Percentiles rank a stretch among this genome's conserved stretches.
Conservation (phyloP, 1,139 yeast genomes). For the Suhomyces bokatorum region DNA sequence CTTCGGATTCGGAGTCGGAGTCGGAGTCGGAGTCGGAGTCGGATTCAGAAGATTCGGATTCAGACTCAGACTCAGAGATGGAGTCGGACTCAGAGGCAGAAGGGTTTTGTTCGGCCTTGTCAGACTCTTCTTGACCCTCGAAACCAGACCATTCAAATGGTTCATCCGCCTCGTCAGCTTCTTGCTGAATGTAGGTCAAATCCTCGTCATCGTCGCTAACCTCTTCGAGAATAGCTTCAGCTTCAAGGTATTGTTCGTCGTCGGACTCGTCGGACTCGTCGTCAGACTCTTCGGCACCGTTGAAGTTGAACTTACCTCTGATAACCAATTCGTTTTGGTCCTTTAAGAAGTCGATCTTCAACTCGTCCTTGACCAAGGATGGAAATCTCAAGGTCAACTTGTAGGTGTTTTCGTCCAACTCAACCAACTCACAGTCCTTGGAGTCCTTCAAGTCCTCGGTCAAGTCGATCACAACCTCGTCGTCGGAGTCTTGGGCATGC, state of each 20-base stretch:
- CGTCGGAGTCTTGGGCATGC: constrained; percentile 26
- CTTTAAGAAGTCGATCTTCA: constrained; percentile 44
- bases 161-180: constrained; percentile 12
- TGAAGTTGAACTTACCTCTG: constrained; percentile 44
- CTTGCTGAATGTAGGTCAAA: constrained; percentile 11
- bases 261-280: background rate
- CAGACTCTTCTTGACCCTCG: constrained; percentile 14
- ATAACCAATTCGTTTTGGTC: constrained; percentile 45
- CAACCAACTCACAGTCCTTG: constrained; percentile 47
- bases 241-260: constrained; percentile 6
- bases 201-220: constrained; percentile 12
- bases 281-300: constrained; percentile 21
- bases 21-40: constrained; percentile 18
- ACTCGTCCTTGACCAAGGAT: constrained; percentile 44
- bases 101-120: constrained; percentile 9
- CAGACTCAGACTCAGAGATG: constrained; percentile 18
- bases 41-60: constrained; percentile 14
- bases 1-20: constrained; percentile 32
- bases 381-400: constrained; percentile 48
- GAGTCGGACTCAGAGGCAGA: constrained; percentile 14
- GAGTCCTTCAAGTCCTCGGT: constrained; percentile 45
- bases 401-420: constrained; percentile 42
- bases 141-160: constrained; percentile 17
- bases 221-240: constrained; percentile 12
- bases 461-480: constrained; percentile 44